These are phyloP conservation scores for Gnetum montanum DNA, from an alignment of 75 land plant species.

Conservation along the genomic window DNA sequence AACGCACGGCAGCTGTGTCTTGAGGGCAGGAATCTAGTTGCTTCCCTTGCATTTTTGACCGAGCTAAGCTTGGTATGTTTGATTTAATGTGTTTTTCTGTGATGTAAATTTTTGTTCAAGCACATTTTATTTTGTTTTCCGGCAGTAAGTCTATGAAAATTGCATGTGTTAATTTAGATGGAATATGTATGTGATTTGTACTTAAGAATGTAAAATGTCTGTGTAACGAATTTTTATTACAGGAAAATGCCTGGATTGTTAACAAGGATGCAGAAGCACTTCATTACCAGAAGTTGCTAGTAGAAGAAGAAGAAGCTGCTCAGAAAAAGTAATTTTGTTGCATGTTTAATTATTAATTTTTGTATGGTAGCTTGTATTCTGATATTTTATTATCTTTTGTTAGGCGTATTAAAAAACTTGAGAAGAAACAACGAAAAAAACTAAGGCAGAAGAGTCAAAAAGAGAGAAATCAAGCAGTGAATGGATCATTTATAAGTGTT, in stretches of 20 bases:
- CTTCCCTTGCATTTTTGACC: slow-evolving; percentile 63
- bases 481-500: slow-evolving; percentile 2
- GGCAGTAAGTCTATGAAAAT: neutral
- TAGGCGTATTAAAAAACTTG: slow-evolving; percentile 44
- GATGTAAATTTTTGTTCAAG: neutral
- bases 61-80: slow-evolving; percentile 64
- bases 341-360: neutral
- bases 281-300: slow-evolving; percentile 65
- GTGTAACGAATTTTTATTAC: neutral
- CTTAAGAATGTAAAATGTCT: neutral
- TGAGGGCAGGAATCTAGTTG: slow-evolving; percentile 69
- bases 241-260: slow-evolving; percentile 88
- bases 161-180: neutral
- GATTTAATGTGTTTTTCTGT: neutral
- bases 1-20: slow-evolving; percentile 62
- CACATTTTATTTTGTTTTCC: neutral
- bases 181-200: neutral
- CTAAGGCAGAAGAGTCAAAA: slow-evolving; percentile 51
- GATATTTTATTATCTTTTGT: neutral
- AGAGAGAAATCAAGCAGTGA: slow-evolving; percentile 18
- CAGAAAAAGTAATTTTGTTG: slow-evolving; percentile 49
- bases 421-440: slow-evolving; percentile 49
- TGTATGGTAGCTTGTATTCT: neutral
- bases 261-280: slow-evolving; percentile 87
- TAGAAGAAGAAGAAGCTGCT: slow-evolving; percentile 94